These are phyloP conservation scores for Aspergillus calidoustus DNA, from an alignment of 2,329 filamentous ascomycete genomes.

Conservation along the genomic window DNA sequence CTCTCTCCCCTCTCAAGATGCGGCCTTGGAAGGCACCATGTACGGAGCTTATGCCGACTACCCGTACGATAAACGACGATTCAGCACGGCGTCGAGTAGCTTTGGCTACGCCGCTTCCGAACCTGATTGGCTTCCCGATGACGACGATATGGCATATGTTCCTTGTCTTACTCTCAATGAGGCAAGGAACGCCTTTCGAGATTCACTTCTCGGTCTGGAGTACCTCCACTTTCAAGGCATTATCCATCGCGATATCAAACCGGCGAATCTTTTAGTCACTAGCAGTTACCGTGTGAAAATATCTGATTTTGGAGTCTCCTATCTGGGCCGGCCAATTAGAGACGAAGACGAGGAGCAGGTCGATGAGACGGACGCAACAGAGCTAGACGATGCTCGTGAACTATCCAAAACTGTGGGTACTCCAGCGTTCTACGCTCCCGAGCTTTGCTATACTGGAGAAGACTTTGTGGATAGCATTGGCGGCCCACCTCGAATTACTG, in stretches of 20 bases:
- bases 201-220: constrained; percentile 90
- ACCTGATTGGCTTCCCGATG: constrained; percentile 51
- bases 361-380: constrained; percentile 81
- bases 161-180: constrained; percentile 88
- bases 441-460: constrained; percentile 87
- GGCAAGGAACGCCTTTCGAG: constrained; percentile 82
- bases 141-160: constrained; percentile 90
- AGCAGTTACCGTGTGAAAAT: constrained; percentile 89
- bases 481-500: constrained; percentile 72
- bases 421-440: constrained; percentile 95
- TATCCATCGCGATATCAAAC: constrained; percentile 83
- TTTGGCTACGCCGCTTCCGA: constrained; percentile 50
- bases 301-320: constrained; percentile 97
- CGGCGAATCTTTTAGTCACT: constrained; percentile 88
- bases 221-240: constrained; percentile 90
- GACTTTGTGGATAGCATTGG: constrained; percentile 62
- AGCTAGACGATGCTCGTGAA: constrained; percentile 91
- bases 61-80: constrained; percentile 67
- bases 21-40: constrained; percentile 68
- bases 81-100: constrained; percentile 77
- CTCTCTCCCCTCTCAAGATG: constrained; percentile 53
- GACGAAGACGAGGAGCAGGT: constrained; percentile 79
- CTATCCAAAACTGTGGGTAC: constrained; percentile 98
- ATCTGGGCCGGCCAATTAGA: constrained; percentile 85
- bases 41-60: constrained; percentile 71